A percentile compares a stretch with the other conserved stretches of the same genome.
These are phyloP conservation scores for Biscogniauxia mediterranea DNA, from an alignment of 2,329 filamentous ascomycete species.

Conservation along the genomic window DNA sequence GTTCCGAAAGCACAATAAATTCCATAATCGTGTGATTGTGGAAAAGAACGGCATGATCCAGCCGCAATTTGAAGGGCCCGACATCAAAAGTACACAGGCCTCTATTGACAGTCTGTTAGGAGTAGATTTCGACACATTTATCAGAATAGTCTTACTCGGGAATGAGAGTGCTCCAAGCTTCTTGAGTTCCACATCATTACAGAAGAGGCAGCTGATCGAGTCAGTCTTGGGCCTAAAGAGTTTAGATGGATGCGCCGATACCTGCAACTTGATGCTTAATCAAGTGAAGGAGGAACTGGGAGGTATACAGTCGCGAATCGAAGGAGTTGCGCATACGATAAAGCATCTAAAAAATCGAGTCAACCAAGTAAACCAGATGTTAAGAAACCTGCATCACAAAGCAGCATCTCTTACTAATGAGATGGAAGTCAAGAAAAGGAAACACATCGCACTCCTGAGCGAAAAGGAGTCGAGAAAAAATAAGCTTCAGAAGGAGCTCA, in stretches of 20 bases:
- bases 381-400: conserved; percentile 2
- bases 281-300: conserved; percentile 23
- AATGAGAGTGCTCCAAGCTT: conserved; percentile 33
- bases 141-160: conserved; percentile 32
- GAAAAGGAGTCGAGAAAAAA: background rate
- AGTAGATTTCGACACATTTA: conserved; percentile 32
- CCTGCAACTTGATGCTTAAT: conserved; percentile 21
- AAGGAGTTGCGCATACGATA: conserved; percentile 13
- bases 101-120: conserved; percentile 32
- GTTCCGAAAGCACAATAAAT: conserved; percentile 28
- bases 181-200: conserved; percentile 26
- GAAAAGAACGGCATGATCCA: conserved; percentile 27
- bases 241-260: conserved; percentile 23
- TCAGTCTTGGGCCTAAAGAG: conserved; percentile 26
- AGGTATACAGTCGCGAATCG: conserved; percentile 8
- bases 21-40: conserved; percentile 29
- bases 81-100: conserved; percentile 24
- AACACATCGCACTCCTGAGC: background rate
- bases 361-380: conserved; percentile 4
- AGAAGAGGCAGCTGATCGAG: conserved; percentile 33
- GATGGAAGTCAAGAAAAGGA: conserved; percentile 1
- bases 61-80: conserved; percentile 27
- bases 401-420: background rate
- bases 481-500: background rate
- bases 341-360: conserved; percentile 1